Conservation (phyloP, 352 stramenopile genomes). For the Globisporangium barbulae region DNA sequence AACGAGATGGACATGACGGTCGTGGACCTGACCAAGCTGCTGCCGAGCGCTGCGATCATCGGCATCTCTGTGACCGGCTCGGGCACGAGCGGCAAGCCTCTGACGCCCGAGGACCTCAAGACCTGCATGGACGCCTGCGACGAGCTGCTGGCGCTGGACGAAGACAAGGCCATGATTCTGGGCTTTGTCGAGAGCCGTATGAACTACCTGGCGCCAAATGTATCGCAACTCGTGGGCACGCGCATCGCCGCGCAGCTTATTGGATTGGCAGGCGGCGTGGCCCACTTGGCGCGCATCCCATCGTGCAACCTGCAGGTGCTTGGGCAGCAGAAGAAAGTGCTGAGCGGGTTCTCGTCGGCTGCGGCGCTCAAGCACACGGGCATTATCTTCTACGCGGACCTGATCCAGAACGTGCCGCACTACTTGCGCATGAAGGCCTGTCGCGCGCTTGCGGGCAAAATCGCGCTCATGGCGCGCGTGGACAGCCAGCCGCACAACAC, state of each 20-base stretch:
- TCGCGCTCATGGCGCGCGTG: constrained; percentile 90
- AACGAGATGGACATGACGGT: constrained; percentile 94
- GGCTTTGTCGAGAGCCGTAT: constrained; percentile 92
- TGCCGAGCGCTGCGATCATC: constrained; percentile 93
- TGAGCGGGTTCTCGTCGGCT: constrained; percentile 87
- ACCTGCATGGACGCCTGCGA: constrained; percentile 71
- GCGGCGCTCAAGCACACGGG: constrained; percentile 90
- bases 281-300: constrained; percentile 93
- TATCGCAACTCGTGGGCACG: constrained; percentile 93
- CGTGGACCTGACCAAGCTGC: constrained; percentile 86
- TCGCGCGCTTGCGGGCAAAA: constrained; percentile 89
- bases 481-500: constrained; percentile 88
- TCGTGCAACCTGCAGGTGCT: constrained; percentile 97
- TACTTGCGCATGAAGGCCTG: constrained; percentile 93
- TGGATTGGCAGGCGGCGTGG: constrained; percentile 92
- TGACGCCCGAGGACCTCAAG: constrained; percentile 70
- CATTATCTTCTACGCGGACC: constrained; percentile 91
- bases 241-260: constrained; percentile 94
- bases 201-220: constrained; percentile 91
- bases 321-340: constrained; percentile 92
- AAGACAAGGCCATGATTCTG: constrained; percentile 87
- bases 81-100: constrained; percentile 84
- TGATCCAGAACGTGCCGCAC: constrained; percentile 90
- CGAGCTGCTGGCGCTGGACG: constrained; percentile 87
- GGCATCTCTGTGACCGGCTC: constrained; percentile 93